Evolutionary conservation across 1,284 basidiomycete genomes (phyloP), one percentile per base, ranked within the genome.

Genomic region (Ceratobasidium sp.): DNA sequence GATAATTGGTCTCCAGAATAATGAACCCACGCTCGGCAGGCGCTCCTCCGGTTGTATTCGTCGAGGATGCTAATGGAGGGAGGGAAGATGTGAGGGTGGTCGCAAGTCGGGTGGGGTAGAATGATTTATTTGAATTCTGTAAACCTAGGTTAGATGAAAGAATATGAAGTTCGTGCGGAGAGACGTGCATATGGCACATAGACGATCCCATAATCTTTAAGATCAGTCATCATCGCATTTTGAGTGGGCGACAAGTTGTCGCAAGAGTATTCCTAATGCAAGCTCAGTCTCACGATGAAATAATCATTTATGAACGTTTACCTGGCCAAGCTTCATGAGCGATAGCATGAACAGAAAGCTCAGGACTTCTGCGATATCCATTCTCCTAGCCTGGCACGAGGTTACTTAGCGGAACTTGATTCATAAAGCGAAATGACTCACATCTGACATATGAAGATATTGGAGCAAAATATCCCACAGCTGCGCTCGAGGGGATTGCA

Each of bases 1-100:
- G 93, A 86, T 99, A 99, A 85, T 99, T 99, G 29, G 98, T 99
- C 86, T 99, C 98, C 49, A 99, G 88, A 80, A 99, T 93, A 80
- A 99, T 92, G 85, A 98, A 99, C 3, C 95, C 95, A 83, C 96
- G 93, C 82, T 82, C 81, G 89, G 87, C 89, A 65, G 88, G 87
- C 78, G 87, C 88, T 77, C 86, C 85, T 75, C 74, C 88, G 67
- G 70, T 62, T 15, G 87, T 86, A 51, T 74, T 71, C 52, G 61
- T 70, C n/a, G 89, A 88, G 46, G 90, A 90, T 75, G 91, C 89
- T 82, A 92, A 85, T 51, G 90, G 89, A 76, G 91, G 82, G 62
- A 69, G 82, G 78, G 92, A 93, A 11, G 94, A 94, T 29, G 93
- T 98, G 78, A 99, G 86, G 0, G 97, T 97, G 0, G 97, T 98